These are phyloP conservation scores for Tricholoma sp. DNA, from an alignment of 768 basidiomycete genomes.

Conservation along the genomic window DNA sequence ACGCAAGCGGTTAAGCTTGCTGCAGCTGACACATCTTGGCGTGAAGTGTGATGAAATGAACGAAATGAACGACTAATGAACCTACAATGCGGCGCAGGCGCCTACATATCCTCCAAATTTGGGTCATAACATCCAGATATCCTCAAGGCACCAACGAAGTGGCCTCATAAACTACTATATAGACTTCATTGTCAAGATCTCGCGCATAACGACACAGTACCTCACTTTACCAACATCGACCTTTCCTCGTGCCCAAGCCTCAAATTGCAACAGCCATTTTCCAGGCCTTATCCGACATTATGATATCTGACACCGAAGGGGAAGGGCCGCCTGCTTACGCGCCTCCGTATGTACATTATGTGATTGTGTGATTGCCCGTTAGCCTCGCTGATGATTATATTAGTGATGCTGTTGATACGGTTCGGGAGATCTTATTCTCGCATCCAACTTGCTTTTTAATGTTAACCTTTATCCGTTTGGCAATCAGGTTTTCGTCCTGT, in stretches of 20 bases:
- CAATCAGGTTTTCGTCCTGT: background rate
- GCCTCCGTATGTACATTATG: background rate
- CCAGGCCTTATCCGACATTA: too few relatives aligned
- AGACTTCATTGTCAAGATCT: background rate
- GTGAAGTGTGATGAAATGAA: background rate
- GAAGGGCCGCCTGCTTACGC: background rate
- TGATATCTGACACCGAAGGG: background rate
- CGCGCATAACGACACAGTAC: background rate
- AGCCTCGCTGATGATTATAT: background rate
- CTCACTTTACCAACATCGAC: background rate
- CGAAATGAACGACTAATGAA: background rate
- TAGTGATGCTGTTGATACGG: background rate
- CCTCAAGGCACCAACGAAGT: background rate
- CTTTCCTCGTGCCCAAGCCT: background rate
- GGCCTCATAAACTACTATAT: background rate
- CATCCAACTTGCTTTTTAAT: background rate
- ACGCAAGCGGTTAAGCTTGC: background rate
- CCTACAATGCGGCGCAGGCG: background rate
- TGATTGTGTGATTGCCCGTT: background rate
- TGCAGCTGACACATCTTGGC: background rate
- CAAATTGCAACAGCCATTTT: background rate
- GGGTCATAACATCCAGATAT: background rate
- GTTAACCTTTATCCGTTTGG: background rate
- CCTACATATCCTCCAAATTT: background rate
- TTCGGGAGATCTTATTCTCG: background rate